A percentile compares a stretch with the other conserved stretches of the same genome.
These are phyloP conservation scores for Bromus sterilis DNA, from an alignment of 176 grass and related monocot genomes.

Conservation along the genomic window DNA sequence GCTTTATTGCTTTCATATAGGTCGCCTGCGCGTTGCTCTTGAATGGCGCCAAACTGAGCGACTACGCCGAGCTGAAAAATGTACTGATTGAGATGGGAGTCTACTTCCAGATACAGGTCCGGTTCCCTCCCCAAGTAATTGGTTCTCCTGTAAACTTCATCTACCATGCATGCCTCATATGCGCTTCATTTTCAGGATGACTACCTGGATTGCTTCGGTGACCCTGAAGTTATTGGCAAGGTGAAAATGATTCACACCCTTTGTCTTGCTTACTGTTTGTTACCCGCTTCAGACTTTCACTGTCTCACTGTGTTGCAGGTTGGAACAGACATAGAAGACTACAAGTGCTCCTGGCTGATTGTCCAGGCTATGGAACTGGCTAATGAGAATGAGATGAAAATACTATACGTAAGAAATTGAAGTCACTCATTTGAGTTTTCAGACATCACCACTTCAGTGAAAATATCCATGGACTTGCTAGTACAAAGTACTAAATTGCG, in stretches of 20 bases:
- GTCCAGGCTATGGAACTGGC: conserved; percentile 62
- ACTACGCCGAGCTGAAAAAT: conserved; percentile 35
- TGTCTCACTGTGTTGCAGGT: conserved; percentile 26
- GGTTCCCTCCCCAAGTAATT: neutral
- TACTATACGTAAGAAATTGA: conserved; percentile 44
- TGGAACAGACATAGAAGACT: conserved; percentile 81
- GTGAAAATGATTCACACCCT: conserved; percentile 9
- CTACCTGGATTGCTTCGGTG: conserved; percentile 69
- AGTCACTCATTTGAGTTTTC: neutral
- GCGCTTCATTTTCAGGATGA: conserved; percentile 45
- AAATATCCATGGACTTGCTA: neutral
- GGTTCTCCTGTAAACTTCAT: neutral
- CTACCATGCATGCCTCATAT: neutral
- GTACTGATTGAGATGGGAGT: conserved; percentile 46
- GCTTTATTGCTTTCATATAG: neutral
- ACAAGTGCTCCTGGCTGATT: conserved; percentile 72
- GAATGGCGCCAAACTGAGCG: conserved; percentile 16
- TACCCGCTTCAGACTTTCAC: neutral
- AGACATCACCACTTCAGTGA: neutral
- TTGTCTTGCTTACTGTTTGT: neutral
- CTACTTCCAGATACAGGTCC: conserved; percentile 46
- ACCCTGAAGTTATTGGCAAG: conserved; percentile 76
- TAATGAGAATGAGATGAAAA: conserved; percentile 59
- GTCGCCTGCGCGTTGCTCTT: conserved; percentile 41
- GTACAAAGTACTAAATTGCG: neutral